Evolutionary conservation across 2,329 filamentous ascomycete species (phyloP).

Genomic region (Verticillium nonalfalfae): DNA sequence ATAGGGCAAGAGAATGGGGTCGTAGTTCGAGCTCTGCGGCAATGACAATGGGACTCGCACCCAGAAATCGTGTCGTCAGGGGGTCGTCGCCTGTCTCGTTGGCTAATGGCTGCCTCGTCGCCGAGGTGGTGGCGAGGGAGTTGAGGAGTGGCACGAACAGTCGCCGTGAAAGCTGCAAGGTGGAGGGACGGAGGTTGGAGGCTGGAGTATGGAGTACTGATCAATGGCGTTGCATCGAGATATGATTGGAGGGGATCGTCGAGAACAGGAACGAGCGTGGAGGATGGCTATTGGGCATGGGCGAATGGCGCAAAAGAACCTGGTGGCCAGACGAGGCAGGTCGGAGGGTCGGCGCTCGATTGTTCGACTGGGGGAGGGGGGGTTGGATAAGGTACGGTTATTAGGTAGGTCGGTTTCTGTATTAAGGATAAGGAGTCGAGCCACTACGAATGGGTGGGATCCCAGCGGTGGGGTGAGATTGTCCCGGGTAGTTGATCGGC

Average conservation of each 20-base stretch:
- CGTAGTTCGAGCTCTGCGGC: background rate
- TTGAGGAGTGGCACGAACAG: background rate
- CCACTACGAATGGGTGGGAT: background rate
- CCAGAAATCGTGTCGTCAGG: background rate
- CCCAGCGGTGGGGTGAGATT: background rate
- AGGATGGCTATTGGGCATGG: conserved; percentile 21
- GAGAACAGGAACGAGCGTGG: conserved; percentile 18
- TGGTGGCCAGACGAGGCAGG: conserved; percentile 1
- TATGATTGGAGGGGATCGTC: conserved; percentile 11
- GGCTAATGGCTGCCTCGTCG: background rate
- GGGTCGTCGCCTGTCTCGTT: background rate
- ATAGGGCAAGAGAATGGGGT: background rate
- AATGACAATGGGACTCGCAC: background rate
- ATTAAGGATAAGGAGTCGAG: background rate
- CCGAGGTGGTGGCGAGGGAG: background rate
- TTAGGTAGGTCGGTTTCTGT: background rate
- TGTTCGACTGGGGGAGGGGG: background rate
- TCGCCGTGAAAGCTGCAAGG: background rate
- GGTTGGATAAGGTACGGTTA: background rate
- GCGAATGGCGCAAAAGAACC: conserved; percentile 1
- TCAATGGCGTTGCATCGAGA: conserved; percentile 4
- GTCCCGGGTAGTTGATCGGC: background rate
- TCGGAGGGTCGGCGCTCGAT: conserved; percentile 7
- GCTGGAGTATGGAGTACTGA: conserved; percentile 8
- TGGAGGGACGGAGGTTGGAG: background rate